These are phyloP conservation scores for Wallacemonas sp. DNA, from an alignment of 208 protist species.

Conservation along the genomic window DNA sequence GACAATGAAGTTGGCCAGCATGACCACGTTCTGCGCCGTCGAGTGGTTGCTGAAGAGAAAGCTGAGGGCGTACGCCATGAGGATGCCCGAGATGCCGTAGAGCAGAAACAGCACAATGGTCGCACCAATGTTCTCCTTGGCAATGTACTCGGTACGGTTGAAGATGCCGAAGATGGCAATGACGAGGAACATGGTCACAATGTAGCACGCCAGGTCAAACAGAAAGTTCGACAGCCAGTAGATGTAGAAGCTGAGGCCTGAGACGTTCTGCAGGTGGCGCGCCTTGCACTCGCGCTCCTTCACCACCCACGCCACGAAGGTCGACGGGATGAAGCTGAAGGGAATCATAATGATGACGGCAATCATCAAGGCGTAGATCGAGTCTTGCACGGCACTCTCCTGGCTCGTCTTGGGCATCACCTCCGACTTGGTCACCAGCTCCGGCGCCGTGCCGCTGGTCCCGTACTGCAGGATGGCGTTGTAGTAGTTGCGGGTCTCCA, in stretches of 20 bases:
- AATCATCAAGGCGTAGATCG: constrained; percentile 45
- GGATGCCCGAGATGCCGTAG: constrained; percentile 54
- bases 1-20: constrained; percentile 64
- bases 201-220: constrained; percentile 58
- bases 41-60: constrained; percentile 66
- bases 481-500: constrained; percentile 46
- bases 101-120: constrained; percentile 49
- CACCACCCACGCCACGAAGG: constrained; percentile 53
- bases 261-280: constrained; percentile 62
- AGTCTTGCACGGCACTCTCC: constrained; percentile 24
- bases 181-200: constrained; percentile 45
- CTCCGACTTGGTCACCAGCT: constrained; percentile 18
- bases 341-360: constrained; percentile 64
- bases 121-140: constrained; percentile 28
- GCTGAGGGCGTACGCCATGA: constrained; percentile 46
- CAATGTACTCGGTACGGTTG: constrained; percentile 47
- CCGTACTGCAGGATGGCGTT: constrained; percentile 19
- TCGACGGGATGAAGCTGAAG: constrained; percentile 75
- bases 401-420: constrained; percentile 31
- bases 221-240: constrained; percentile 77
- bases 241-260: constrained; percentile 44
- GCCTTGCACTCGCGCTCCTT: constrained; percentile 58
- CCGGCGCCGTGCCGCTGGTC: not conserved
- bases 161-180: constrained; percentile 56
- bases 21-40: constrained; percentile 54